phyloP scores from a whole-genome alignment of 23 red algal species.

The Porphyridium purpureum region DNA sequence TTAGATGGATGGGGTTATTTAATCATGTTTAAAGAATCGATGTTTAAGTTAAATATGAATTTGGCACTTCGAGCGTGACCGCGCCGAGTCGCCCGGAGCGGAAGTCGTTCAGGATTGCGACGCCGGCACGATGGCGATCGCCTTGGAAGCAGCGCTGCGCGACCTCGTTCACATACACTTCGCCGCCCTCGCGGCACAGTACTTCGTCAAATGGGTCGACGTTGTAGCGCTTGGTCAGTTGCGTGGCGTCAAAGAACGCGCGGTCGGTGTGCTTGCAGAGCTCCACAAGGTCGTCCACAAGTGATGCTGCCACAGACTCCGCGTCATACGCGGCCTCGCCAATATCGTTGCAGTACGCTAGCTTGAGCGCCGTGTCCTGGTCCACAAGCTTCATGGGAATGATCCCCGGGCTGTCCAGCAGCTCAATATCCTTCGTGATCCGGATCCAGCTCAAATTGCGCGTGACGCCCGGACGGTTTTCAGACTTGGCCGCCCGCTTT shows the following conservation, averaged over 20 bases:
- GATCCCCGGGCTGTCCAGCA: constrained; percentile 92
- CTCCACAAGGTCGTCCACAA: constrained; percentile 51
- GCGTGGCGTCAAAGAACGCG: neutral
- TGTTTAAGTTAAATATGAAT: no score
- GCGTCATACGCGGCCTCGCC: constrained; percentile 83
- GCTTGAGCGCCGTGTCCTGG: constrained; percentile 41
- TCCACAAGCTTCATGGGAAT: constrained; percentile 77
- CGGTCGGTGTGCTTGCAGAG: constrained; percentile 5
- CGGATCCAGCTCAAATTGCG: constrained; percentile 78
- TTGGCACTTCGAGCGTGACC: constrained; percentile 44
- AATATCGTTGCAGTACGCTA: constrained; percentile 94
- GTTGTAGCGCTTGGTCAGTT: neutral
- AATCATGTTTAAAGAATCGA: no score
- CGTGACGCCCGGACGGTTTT: constrained; percentile 85
- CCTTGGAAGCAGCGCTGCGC: constrained; percentile 20
- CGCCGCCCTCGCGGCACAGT: neutral
- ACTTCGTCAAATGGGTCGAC: neutral
- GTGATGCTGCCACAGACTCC: constrained; percentile 41
- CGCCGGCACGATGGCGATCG: constrained; percentile 34
- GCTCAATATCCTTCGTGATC: constrained; percentile 57
- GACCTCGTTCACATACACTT: neutral
- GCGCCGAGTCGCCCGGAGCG: constrained; percentile 45
- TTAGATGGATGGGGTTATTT: no score
- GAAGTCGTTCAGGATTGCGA: constrained; percentile 64
- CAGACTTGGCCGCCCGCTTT: constrained; percentile 50